phyloP scores from a whole-genome alignment of 2,329 filamentous ascomycete genomes.

The Talaromyces sp. region DNA sequence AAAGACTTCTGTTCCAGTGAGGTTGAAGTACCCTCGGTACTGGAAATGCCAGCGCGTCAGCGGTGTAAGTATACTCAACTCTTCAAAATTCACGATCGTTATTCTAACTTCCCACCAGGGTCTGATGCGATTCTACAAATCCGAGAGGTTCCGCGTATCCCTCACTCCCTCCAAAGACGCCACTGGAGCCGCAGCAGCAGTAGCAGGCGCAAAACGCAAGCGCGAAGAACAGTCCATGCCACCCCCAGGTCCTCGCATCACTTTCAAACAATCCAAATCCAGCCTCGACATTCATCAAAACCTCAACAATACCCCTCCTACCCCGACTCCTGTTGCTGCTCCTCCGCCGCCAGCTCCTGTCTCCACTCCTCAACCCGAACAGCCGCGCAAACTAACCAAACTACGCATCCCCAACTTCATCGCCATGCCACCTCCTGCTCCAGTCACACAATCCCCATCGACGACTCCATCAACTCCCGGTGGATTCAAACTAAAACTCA shows the following conservation, averaged over 20 bases:
- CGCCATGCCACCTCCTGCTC: slow-evolving; percentile 30
- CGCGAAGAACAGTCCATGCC: slow-evolving; percentile 39
- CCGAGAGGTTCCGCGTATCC: slow-evolving; percentile 39
- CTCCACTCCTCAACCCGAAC: slow-evolving; percentile 21
- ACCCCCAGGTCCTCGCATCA: slow-evolving; percentile 40
- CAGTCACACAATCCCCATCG: slow-evolving; percentile 28
- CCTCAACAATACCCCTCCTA: slow-evolving; percentile 23
- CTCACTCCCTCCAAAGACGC: slow-evolving; percentile 33
- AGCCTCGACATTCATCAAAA: slow-evolving; percentile 28
- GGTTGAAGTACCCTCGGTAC: slow-evolving; percentile 56
- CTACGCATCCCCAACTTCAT: slow-evolving; percentile 35
- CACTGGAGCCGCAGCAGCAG: slow-evolving; percentile 20
- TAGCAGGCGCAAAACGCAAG: slow-evolving; percentile 36
- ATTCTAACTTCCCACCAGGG: slow-evolving; percentile 32
- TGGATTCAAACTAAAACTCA: slow-evolving; percentile 46
- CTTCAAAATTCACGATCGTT: not conserved
- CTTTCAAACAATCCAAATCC: slow-evolving; percentile 45
- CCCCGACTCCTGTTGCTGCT: not conserved
- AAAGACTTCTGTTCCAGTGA: slow-evolving; percentile 50
- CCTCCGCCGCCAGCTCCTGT: slow-evolving; percentile 16
- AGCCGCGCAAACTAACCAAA: slow-evolving; percentile 30
- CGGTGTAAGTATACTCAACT: slow-evolving; percentile 38
- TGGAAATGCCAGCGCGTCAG: slow-evolving; percentile 57
- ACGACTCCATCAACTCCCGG: slow-evolving; percentile 35
- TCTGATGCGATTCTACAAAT: slow-evolving; percentile 45